Percentiles rank a stretch among this genome's conserved stretches.
These are phyloP conservation scores for Cnidoscolus chayamansa DNA, from an alignment of 441 rosid species.

Conservation along the genomic window DNA sequence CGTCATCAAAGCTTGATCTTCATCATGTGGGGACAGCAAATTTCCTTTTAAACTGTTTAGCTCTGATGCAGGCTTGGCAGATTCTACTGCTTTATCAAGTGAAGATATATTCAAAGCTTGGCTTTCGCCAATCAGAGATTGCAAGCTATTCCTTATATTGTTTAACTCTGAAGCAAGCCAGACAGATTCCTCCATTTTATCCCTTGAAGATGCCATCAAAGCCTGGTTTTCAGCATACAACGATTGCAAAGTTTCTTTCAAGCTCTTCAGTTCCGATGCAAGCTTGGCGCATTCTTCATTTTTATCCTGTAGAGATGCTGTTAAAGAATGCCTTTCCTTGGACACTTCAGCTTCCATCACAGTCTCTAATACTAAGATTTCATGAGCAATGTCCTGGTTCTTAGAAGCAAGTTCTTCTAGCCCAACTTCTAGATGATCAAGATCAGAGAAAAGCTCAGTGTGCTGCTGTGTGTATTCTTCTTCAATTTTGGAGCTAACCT, in stretches of 20 bases:
- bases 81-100: slow-evolving; percentile 52
- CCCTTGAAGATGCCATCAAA: slow-evolving; percentile 15
- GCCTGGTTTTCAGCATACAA: slow-evolving; percentile 24
- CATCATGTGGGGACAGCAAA: slow-evolving; percentile 18
- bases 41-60: slow-evolving; percentile 19
- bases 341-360: slow-evolving; percentile 51
- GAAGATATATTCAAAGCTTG: slow-evolving; percentile 47
- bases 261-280: slow-evolving; percentile 19
- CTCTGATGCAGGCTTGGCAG: slow-evolving; percentile 19
- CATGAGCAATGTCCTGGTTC: slow-evolving; percentile 52
- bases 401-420: slow-evolving; percentile 55
- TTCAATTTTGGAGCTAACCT: slow-evolving; percentile 55
- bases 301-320: slow-evolving; percentile 23
- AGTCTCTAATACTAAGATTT: slow-evolving; percentile 51
- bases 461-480: slow-evolving; percentile 46
- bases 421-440: slow-evolving; percentile 57
- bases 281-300: slow-evolving; percentile 14
- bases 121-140: slow-evolving; percentile 45
- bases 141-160: slow-evolving; percentile 40
- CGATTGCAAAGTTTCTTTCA: slow-evolving; percentile 24
- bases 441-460: slow-evolving; percentile 51
- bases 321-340: slow-evolving; percentile 28
- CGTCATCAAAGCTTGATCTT: slow-evolving; percentile 20
- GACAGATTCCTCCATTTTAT: slow-evolving; percentile 21
- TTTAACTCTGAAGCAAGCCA: slow-evolving; percentile 48